phyloP scores from a whole-genome alignment of 768 basidiomycete genomes.

The Phanerochaete carnosa region DNA sequence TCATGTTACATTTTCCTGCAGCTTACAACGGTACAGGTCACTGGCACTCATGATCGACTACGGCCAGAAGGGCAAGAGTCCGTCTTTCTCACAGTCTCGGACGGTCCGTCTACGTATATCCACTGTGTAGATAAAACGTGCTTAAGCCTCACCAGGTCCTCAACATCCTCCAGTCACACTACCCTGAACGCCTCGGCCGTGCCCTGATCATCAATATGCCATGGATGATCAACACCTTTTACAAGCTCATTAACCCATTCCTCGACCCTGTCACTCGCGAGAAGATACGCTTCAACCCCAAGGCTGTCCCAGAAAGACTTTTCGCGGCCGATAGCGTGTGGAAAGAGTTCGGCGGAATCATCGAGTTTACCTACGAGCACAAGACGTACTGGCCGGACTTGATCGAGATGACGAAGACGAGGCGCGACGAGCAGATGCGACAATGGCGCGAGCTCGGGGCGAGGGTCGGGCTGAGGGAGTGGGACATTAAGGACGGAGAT shows the following conservation, averaged over 20 bases:
- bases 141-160: constrained; percentile 18
- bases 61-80: constrained; percentile 57
- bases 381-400: constrained; percentile 72
- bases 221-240: constrained; percentile 70
- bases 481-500: constrained; percentile 59
- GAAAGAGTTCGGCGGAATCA: constrained; percentile 65
- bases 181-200: constrained; percentile 79
- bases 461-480: constrained; percentile 70
- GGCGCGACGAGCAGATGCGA: constrained; percentile 45
- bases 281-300: constrained; percentile 76
- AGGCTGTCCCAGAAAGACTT: constrained; percentile 59
- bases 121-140: neutral
- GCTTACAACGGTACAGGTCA: constrained; percentile 39
- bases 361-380: constrained; percentile 71
- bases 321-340: constrained; percentile 72
- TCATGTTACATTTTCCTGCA: neutral
- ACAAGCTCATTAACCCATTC: constrained; percentile 75
- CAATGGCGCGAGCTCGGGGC: constrained; percentile 71
- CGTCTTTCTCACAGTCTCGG: constrained; percentile 37
- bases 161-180: constrained; percentile 74
- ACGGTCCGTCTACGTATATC: constrained; percentile 26
- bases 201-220: constrained; percentile 81
- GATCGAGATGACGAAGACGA: constrained; percentile 48
- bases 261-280: constrained; percentile 78
- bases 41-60: constrained; percentile 75